A percentile compares a stretch with the other conserved stretches of the same genome.
phyloP scores from a whole-genome alignment of 805 yeast genomes.

The Pichia scutulata region DNA sequence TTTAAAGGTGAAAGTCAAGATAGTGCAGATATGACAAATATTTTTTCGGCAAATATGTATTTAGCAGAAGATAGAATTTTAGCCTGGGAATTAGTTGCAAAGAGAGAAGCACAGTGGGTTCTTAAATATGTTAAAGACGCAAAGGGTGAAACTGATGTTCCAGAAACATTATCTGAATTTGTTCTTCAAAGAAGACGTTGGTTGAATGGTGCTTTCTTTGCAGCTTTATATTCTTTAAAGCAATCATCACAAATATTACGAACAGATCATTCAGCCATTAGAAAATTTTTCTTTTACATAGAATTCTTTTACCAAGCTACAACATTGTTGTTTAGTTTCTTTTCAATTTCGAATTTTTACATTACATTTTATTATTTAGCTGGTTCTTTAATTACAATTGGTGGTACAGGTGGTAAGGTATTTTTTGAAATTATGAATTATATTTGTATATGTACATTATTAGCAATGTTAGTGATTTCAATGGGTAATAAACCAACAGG shows the following conservation, averaged over 20 bases:
- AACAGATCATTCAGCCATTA: slow-evolving; percentile 72
- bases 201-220: slow-evolving; percentile 96
- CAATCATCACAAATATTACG: slow-evolving; percentile 86
- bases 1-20: slow-evolving; percentile 69
- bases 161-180: slow-evolving; percentile 89
- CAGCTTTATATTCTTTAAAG: slow-evolving; percentile 82
- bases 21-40: slow-evolving; percentile 43
- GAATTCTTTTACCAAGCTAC: slow-evolving; percentile 86
- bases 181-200: slow-evolving; percentile 96
- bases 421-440: slow-evolving; percentile 82
- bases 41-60: slow-evolving; percentile 94
- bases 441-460: slow-evolving; percentile 69
- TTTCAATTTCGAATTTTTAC: slow-evolving; percentile 86
- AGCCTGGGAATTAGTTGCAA: slow-evolving; percentile 94
- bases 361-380: slow-evolving; percentile 89
- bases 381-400: slow-evolving; percentile 64
- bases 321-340: slow-evolving; percentile 78
- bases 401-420: slow-evolving; percentile 71
- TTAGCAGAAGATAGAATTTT: slow-evolving; percentile 93
- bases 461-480: slow-evolving; percentile 85
- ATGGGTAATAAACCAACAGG: slow-evolving; percentile 99
- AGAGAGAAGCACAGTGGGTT: slow-evolving; percentile 76
- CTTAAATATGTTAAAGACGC: slow-evolving; percentile 88
- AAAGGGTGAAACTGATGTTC: slow-evolving; percentile 94
- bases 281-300: slow-evolving; percentile 75